Conservation (phyloP, 1,139 yeast genomes). For the Hanseniaspora sp. region DNA sequence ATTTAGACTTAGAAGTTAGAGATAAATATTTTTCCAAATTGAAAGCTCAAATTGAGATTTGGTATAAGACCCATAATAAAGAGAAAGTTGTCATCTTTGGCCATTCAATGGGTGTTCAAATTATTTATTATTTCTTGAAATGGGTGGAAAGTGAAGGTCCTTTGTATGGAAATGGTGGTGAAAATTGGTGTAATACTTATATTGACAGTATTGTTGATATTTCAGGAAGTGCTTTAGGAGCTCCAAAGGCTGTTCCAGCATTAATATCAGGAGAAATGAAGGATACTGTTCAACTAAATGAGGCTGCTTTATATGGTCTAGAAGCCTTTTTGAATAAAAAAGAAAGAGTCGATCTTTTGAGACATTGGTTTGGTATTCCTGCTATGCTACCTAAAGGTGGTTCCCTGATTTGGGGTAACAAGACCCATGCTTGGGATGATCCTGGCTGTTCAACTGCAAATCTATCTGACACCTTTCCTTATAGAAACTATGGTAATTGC, state of each 20-base stretch:
- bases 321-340: slow-evolving; percentile 85
- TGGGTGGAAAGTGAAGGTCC: slow-evolving; percentile 90
- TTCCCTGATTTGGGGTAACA: slow-evolving; percentile 72
- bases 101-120: slow-evolving; percentile 95
- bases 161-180: slow-evolving; percentile 78
- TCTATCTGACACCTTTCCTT: background rate
- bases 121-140: slow-evolving; percentile 74
- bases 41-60: slow-evolving; percentile 58
- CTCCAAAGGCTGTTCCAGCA: slow-evolving; percentile 89
- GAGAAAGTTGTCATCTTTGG: slow-evolving; percentile 72
- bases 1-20: slow-evolving; percentile 72
- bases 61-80: slow-evolving; percentile 38
- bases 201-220: slow-evolving; percentile 74
- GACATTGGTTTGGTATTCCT: slow-evolving; percentile 87
- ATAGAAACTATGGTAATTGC: slow-evolving; percentile 13
- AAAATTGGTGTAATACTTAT: slow-evolving; percentile 73
- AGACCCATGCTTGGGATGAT: slow-evolving; percentile 45
- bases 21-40: slow-evolving; percentile 75
- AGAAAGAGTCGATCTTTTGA: slow-evolving; percentile 75
- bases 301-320: slow-evolving; percentile 84
- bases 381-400: slow-evolving; percentile 97
- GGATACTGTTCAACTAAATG: slow-evolving; percentile 88
- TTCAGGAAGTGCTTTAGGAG: slow-evolving; percentile 79
- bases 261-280: slow-evolving; percentile 93
- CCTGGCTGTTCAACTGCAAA: slow-evolving; percentile 18